These are phyloP conservation scores for Selaginella tamariscina DNA, from an alignment of 75 land plant species.

Conservation along the genomic window DNA sequence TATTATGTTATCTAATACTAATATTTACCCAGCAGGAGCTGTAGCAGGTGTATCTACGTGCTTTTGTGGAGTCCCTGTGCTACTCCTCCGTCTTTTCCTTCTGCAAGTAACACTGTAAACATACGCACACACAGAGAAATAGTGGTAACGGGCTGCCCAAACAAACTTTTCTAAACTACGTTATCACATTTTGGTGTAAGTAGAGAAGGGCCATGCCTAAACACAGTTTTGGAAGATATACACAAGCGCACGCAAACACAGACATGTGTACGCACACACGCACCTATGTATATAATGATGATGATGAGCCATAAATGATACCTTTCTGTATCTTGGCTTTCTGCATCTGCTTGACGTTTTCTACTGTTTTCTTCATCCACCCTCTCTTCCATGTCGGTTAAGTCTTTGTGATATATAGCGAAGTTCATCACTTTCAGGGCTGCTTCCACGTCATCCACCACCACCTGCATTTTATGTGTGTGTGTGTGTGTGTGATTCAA, in stretches of 20 bases:
- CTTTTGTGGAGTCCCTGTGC: constrained; percentile 14
- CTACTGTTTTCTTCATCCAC: constrained; percentile 83
- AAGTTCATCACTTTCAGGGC: constrained; percentile 86
- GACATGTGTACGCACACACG: not conserved
- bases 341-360: constrained; percentile 48
- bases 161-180: constrained; percentile 15
- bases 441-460: constrained; percentile 78
- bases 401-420: constrained; percentile 90
- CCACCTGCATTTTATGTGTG: constrained; percentile 32
- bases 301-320: not conserved
- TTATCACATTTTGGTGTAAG: constrained; percentile 10
- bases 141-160: constrained; percentile 1
- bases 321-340: constrained; percentile 14
- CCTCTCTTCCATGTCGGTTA: constrained; percentile 91
- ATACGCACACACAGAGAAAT: not conserved
- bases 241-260: not conserved
- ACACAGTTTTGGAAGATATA: not conserved
- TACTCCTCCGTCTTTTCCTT: constrained; percentile 18
- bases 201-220: not conserved
- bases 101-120: constrained; percentile 3
- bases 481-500: not conserved
- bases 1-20: not conserved
- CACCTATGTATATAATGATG: not conserved
- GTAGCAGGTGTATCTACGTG: constrained; percentile 7
- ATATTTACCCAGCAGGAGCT: not conserved